Percentiles rank a stretch among this genome's conserved stretches.
phyloP scores from a whole-genome alignment of 371 early-diverging fungal species.

The Mortierella sp. region DNA sequence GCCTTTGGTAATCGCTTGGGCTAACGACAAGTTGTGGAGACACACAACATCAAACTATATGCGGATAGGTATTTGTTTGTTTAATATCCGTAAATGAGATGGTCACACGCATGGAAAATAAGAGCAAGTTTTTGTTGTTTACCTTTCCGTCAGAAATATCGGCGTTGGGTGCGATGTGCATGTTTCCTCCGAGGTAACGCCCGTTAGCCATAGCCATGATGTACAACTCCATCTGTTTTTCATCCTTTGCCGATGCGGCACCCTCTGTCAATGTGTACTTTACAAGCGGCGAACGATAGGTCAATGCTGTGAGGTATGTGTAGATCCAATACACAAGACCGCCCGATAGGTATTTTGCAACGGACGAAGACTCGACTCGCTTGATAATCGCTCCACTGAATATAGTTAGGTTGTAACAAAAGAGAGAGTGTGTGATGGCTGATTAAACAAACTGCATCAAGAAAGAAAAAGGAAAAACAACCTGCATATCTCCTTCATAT shows the following conservation, averaged over 20 bases:
- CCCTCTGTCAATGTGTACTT: conserved; percentile 25
- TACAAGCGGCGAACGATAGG: conserved; percentile 37
- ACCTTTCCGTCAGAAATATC: conserved; percentile 47
- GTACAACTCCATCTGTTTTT: conserved; percentile 33
- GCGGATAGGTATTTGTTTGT: neutral
- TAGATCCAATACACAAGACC: conserved; percentile 54
- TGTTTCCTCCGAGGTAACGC: conserved; percentile 51
- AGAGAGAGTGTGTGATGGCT: neutral
- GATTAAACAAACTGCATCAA: neutral
- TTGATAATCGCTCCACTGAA: conserved; percentile 48
- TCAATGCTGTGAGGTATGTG: conserved; percentile 43
- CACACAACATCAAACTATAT: conserved; percentile 46
- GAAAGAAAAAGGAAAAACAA: no score
- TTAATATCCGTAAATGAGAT: neutral
- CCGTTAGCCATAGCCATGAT: conserved; percentile 58
- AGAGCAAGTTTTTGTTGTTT: neutral
- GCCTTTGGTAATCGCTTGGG: conserved; percentile 36
- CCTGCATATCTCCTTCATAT: neutral
- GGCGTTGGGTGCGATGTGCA: conserved; percentile 51
- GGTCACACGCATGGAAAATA: no score
- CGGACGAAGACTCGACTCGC: conserved; percentile 35
- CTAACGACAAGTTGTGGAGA: conserved; percentile 36
- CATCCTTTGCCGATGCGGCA: neutral
- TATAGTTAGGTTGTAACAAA: neutral
- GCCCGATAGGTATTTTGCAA: conserved; percentile 43